Evolutionary conservation across 495 filamentous ascomycete genomes (phyloP).

Genomic region (Barbatosphaeria neglecta): DNA sequence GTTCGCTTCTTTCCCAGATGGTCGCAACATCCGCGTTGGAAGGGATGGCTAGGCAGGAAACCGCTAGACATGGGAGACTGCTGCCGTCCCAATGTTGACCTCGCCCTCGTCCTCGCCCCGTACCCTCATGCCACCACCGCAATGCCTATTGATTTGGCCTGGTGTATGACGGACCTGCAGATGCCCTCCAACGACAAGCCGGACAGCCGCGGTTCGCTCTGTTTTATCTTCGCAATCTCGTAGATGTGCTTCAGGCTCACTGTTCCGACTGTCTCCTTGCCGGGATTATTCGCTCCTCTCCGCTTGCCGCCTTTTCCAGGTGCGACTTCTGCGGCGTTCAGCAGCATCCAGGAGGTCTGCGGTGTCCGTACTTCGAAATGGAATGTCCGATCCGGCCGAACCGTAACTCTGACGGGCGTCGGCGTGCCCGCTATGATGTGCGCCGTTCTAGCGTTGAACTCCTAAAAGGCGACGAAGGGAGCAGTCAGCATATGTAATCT

Average conservation of each 20-base stretch:
- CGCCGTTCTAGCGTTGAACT: slow-evolving; percentile 92
- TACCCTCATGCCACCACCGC: slow-evolving; percentile 58
- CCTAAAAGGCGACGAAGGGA: slow-evolving; percentile 39
- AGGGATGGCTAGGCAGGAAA: background rate
- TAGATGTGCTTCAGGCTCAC: slow-evolving; percentile 93
- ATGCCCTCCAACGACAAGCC: slow-evolving; percentile 71
- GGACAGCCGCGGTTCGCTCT: slow-evolving; percentile 66
- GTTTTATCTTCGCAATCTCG: slow-evolving; percentile 97
- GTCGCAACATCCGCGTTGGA: background rate
- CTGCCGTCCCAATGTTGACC: background rate
- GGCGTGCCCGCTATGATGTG: slow-evolving; percentile 77
- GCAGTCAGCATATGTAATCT: background rate
- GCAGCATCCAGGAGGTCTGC: slow-evolving; percentile 75
- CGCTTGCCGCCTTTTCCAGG: slow-evolving; percentile 63
- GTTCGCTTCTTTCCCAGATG: background rate
- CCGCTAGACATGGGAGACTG: background rate
- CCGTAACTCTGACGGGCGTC: slow-evolving; percentile 79
- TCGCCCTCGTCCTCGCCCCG: no score
- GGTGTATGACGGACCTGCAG: slow-evolving; percentile 72
- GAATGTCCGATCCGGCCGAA: slow-evolving; percentile 88
- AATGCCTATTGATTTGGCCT: slow-evolving; percentile 83
- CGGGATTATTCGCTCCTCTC: slow-evolving; percentile 65
- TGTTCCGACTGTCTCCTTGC: slow-evolving; percentile 66
- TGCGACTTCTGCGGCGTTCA: slow-evolving; percentile 67
- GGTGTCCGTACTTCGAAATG: slow-evolving; percentile 89